Percentiles rank a stretch among this genome's conserved stretches.
Evolutionary conservation across 2,329 filamentous ascomycete genomes (phyloP).

Genomic region (Trichoderma asperellum): DNA sequence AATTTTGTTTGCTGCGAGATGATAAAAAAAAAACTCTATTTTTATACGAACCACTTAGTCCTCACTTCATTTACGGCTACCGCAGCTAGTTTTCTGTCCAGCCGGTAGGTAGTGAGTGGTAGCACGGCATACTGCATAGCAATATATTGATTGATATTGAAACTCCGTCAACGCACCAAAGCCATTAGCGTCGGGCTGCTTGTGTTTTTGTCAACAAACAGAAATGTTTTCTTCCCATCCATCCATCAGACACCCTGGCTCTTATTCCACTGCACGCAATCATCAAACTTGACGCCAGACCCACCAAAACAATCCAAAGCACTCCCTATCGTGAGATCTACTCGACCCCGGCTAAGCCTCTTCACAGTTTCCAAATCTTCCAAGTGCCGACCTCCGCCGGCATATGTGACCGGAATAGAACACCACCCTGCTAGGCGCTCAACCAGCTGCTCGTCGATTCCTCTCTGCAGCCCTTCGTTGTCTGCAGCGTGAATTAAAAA

Average conservation of each 20-base stretch:
- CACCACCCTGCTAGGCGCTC: constrained; percentile 80
- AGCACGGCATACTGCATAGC: not conserved
- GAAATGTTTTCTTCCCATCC: not conserved
- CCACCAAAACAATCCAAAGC: constrained; percentile 96
- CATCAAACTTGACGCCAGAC: constrained; percentile 79
- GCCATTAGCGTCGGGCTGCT: constrained; percentile 11
- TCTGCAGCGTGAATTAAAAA: constrained; percentile 97
- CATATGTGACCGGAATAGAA: constrained; percentile 91
- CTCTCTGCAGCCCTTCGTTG: constrained; percentile 89
- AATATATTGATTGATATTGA: not conserved
- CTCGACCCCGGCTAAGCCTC: constrained; percentile 73
- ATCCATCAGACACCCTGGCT: constrained; percentile 39
- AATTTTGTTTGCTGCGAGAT: constrained; percentile 19
- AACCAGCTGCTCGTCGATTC: constrained; percentile 87
- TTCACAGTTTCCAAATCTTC: constrained; percentile 84
- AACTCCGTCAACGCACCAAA: not conserved
- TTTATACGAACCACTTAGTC: not conserved
- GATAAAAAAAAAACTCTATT: constrained; percentile 7
- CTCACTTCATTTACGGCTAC: not conserved
- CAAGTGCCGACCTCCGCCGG: constrained; percentile 84
- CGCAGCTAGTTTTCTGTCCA: not conserved
- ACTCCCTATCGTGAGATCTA: constrained; percentile 95
- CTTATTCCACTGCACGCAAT: constrained; percentile 87
- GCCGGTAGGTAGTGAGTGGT: not conserved
- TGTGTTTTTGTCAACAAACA: constrained; percentile 10